Evolutionary conservation across 2,329 filamentous ascomycete species (phyloP).

Genomic region (Cladosporium sp.): DNA sequence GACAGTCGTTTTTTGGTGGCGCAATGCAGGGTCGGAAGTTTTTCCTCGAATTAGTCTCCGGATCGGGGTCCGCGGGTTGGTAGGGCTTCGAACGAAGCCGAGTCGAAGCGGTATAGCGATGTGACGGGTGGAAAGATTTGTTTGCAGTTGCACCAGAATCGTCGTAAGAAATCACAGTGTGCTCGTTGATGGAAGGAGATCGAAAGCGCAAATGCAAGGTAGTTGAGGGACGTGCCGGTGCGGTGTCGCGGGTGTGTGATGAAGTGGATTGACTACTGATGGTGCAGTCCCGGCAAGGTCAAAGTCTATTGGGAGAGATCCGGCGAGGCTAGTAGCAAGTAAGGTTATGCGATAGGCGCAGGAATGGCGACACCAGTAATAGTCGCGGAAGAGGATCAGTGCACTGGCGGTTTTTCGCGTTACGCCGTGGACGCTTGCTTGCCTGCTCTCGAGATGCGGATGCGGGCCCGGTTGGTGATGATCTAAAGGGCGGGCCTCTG

Average conservation of each 20-base stretch:
- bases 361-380: conserved; percentile 8
- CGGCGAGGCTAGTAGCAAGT: background rate
- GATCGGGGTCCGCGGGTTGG: background rate
- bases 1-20: conserved; percentile 17
- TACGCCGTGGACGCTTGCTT: background rate
- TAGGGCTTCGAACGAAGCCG: background rate
- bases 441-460: background rate
- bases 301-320: conserved; percentile 5
- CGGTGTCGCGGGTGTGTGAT: conserved; percentile 9
- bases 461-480: background rate
- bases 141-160: background rate
- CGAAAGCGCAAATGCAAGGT: conserved; percentile 11
- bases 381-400: background rate
- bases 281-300: conserved; percentile 3
- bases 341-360: conserved; percentile 12
- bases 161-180: background rate
- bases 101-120: background rate
- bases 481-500: background rate
- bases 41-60: background rate
- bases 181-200: background rate
- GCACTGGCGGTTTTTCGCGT: background rate
- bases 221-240: conserved; percentile 12
- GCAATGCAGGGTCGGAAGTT: conserved; percentile 13
- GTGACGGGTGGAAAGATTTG: background rate
- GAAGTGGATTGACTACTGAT: background rate